Conservation (phyloP, 768 basidiomycete species). For the Mycena pura region DNA sequence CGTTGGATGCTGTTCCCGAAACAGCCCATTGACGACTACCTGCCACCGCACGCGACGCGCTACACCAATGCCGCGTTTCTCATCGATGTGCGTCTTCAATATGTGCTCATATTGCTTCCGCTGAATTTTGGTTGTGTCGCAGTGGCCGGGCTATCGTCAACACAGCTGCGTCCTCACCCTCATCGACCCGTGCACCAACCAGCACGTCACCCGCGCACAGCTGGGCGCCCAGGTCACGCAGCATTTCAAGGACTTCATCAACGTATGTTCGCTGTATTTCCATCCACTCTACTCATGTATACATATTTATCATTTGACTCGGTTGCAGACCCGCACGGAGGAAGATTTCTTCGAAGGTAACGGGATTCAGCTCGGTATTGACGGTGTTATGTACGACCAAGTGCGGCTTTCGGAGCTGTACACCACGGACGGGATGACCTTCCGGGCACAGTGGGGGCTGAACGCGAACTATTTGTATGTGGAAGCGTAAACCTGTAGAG, state of each 20-base stretch:
- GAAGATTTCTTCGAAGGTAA: neutral
- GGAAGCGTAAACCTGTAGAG: too few relatives aligned
- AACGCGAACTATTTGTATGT: conserved; percentile 21
- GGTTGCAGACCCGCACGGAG: conserved; percentile 6
- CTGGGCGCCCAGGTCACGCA: conserved; percentile 17
- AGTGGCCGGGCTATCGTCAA: conserved; percentile 25
- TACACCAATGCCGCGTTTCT: conserved; percentile 4
- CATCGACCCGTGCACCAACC: conserved; percentile 12
- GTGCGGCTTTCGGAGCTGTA: conserved; percentile 19
- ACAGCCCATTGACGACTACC: neutral
- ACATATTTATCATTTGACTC: too few relatives aligned
- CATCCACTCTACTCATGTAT: neutral
- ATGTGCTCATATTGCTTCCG: neutral
- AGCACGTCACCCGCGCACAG: conserved; percentile 15
- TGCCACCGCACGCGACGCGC: neutral
- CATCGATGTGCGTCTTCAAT: conserved; percentile 2
- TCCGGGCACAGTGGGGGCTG: conserved; percentile 11
- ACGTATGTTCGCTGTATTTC: neutral
- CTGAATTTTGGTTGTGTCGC: neutral
- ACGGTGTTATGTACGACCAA: conserved; percentile 21
- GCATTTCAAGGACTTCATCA: conserved; percentile 20
- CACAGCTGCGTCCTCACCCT: conserved; percentile 16
- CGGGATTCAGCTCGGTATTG: conserved; percentile 6
- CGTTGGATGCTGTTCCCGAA: neutral
- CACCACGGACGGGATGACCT: conserved; percentile 22